Evolutionary conservation across 176 grass and related monocot genomes (phyloP), one percentile per base, ranked within the genome.

Genomic region (Zea luxurians): DNA sequence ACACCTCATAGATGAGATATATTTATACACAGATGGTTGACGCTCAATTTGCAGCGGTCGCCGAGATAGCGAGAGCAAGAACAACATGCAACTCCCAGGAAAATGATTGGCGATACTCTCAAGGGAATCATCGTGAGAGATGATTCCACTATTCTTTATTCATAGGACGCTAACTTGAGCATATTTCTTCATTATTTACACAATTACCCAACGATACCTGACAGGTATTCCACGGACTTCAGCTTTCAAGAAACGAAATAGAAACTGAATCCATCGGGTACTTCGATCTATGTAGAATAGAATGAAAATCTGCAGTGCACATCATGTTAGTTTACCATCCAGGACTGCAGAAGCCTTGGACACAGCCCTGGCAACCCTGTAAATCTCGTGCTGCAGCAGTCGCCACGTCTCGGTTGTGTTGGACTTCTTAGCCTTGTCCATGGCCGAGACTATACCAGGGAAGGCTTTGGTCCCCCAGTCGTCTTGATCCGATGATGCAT

Each of bases 351-450:
- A 85, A 80, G 96, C 92, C 84, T 85, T 89, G 71, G 81, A 87
- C 41, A 98, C 89, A 9, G 75, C 96, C 67, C 96, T 88, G 11
- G 96, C 89, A 15, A 59, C 91, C 77, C 95, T 88, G 72, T 86
- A 89, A 45, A 95, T 89, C 86, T 98, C 88, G 72, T 98, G 96
- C 65, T 95, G 88, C 73, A 92, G 47, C 12, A 48, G 58, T 57
- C 34, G 64, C 92, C 87, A 94, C 2, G 96, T 88, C 36, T 90
- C 85, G 1, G 77, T 45, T 11, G 85, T 92, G 71, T 94, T 87
- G 37, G 68, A 80, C 15, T 86, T 92, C 58, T 89, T 87, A 6
- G 87, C 90, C 49, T 80, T 90, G 50, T 62, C 54, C 54, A 92
- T 90, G 37, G 89, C 92, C 9, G 91, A 91, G 37, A 87, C 78